These are phyloP conservation scores for Aspergillus felis DNA, from an alignment of 2,329 filamentous ascomycete genomes.

Conservation along the genomic window DNA sequence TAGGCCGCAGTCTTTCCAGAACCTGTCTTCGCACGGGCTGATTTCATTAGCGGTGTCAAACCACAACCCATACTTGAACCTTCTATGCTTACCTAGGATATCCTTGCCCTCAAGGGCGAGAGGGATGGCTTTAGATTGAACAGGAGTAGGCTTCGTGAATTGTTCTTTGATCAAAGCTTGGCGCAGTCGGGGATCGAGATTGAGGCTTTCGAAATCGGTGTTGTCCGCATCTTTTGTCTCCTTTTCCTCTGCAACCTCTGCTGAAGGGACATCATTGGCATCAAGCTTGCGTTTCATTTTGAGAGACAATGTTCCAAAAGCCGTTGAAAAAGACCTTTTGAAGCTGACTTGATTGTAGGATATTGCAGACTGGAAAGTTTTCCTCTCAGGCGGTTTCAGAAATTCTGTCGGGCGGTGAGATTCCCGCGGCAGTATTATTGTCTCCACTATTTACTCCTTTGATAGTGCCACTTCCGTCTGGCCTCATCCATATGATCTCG, in stretches of 20 bases:
- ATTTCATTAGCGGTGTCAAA: conserved; percentile 15
- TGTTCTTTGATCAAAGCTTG: conserved; percentile 81
- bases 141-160: conserved; percentile 80
- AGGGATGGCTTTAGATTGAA: conserved; percentile 84
- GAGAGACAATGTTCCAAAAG: conserved; percentile 1
- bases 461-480: not conserved
- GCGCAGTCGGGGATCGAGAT: conserved; percentile 78
- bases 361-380: conserved; percentile 24
- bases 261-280: conserved; percentile 43
- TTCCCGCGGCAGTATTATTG: conserved; percentile 25
- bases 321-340: conserved; percentile 5
- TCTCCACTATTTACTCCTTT: not conserved
- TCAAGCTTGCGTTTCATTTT: conserved; percentile 51
- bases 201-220: conserved; percentile 68
- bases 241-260: conserved; percentile 25
- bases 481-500: not conserved
- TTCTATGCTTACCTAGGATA: conserved; percentile 56
- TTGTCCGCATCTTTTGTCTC: conserved; percentile 27
- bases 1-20: conserved; percentile 98
- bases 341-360: not conserved
- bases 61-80: too few relatives aligned
- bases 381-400: conserved; percentile 12
- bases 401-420: conserved; percentile 33
- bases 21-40: conserved; percentile 86
- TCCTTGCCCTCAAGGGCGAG: conserved; percentile 82